These are phyloP conservation scores for Aspergillus bridgeri DNA, from an alignment of 495 filamentous ascomycete species.

Conservation along the genomic window DNA sequence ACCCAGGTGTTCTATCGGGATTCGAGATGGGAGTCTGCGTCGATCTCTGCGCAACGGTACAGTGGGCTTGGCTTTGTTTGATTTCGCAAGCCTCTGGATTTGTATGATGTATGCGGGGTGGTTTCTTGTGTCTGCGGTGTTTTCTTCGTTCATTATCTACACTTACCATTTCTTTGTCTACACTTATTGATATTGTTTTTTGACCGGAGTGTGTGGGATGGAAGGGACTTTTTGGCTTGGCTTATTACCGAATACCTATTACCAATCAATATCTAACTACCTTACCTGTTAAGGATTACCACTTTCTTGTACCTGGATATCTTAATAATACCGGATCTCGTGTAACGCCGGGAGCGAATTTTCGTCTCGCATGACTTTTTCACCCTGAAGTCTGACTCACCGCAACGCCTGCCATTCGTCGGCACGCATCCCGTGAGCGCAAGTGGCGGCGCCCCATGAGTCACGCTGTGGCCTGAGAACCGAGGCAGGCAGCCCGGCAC, in stretches of 20 bases:
- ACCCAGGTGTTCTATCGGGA: conserved; percentile 24
- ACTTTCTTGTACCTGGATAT: too few species aligned
- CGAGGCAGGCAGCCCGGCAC: background rate
- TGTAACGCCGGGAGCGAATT: too few species aligned
- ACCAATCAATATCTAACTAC: background rate
- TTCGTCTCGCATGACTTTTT: background rate
- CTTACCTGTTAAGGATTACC: too few species aligned
- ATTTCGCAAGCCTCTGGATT: conserved; percentile 17
- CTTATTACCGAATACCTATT: conserved; percentile 6
- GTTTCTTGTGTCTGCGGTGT: conserved; percentile 15
- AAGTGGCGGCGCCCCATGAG: background rate
- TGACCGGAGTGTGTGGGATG: conserved; percentile 39
- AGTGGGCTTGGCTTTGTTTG: conserved; percentile 10
- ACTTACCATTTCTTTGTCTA: conserved; percentile 17
- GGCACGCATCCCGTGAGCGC: background rate
- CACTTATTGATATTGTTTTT: conserved; percentile 16
- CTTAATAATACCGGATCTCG: too few species aligned
- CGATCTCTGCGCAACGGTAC: conserved; percentile 12
- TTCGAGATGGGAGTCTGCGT: conserved; percentile 17
- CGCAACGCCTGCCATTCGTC: background rate
- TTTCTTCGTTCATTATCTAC: conserved; percentile 14
- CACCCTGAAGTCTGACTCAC: background rate
- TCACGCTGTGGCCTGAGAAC: background rate
- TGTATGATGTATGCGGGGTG: conserved; percentile 36
- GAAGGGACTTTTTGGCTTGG: conserved; percentile 24